These are phyloP conservation scores for Ogataea parapolymorpha DNA, from an alignment of 805 yeast genomes.

Conservation along the genomic window DNA sequence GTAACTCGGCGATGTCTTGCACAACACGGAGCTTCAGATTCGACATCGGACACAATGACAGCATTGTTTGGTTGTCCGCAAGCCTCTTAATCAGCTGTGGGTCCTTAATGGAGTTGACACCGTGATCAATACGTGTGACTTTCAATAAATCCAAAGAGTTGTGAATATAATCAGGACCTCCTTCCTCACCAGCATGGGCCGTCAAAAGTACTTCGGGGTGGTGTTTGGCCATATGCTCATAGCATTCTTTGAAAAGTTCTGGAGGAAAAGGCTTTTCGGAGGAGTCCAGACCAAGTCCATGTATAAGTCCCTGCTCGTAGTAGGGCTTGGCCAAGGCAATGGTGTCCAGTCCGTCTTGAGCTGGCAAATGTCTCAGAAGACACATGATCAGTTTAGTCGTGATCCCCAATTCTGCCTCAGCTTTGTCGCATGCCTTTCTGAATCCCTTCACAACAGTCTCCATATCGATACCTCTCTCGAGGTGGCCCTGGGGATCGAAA, in stretches of 20 bases:
- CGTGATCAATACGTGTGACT: constrained; percentile 77
- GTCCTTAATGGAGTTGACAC: constrained; percentile 61
- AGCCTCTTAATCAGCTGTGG: constrained; percentile 52
- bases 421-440: constrained; percentile 62
- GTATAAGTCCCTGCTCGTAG: constrained; percentile 55
- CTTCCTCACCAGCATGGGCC: constrained; percentile 91
- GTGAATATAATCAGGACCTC: constrained; percentile 65
- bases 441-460: constrained; percentile 65
- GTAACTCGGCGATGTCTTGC: constrained; percentile 61
- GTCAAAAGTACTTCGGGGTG: constrained; percentile 61
- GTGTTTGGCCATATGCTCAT: constrained; percentile 42
- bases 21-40: constrained; percentile 76
- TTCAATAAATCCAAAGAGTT: constrained; percentile 56
- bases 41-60: constrained; percentile 75
- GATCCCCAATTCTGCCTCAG: constrained; percentile 56
- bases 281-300: constrained; percentile 81
- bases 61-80: constrained; percentile 51
- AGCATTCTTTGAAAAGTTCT: constrained; percentile 61
- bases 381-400: constrained; percentile 78
- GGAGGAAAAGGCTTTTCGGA: constrained; percentile 80
- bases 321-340: constrained; percentile 50
- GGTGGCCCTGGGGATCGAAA: constrained; percentile 84
- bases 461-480: constrained; percentile 59
- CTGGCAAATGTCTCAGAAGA: constrained; percentile 70
- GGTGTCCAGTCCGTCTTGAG: constrained; percentile 53